These are phyloP conservation scores for Amoebophrya sp. DNA, from an alignment of 169 alveolate genomes.

Conservation along the genomic window DNA sequence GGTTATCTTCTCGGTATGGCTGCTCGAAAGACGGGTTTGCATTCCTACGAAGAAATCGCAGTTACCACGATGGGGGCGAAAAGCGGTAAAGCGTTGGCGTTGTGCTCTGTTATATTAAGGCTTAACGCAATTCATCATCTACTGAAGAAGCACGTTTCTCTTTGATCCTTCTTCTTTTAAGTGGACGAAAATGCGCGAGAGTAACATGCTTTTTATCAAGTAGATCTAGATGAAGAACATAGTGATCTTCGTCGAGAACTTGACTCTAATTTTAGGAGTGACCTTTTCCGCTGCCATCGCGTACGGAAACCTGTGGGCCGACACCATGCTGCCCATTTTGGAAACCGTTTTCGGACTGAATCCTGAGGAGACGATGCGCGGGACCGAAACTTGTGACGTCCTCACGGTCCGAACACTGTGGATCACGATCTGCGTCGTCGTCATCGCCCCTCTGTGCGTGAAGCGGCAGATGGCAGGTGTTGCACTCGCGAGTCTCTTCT, in stretches of 20 bases:
- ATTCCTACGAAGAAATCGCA: neutral
- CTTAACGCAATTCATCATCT: too few species aligned
- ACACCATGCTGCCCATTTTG: neutral
- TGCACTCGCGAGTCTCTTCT: neutral
- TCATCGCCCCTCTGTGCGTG: neutral
- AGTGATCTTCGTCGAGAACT: too few species aligned
- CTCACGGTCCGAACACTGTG: neutral
- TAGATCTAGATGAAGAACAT: too few species aligned
- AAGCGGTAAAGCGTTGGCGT: neutral
- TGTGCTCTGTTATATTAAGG: neutral
- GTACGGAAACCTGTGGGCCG: constrained; percentile 6
- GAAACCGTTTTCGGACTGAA: neutral
- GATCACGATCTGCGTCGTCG: neutral
- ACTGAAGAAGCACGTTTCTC: too few species aligned
- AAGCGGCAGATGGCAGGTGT: neutral
- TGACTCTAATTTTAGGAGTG: too few species aligned
- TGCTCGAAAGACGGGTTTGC: constrained; percentile 9
- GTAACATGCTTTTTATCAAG: too few species aligned
- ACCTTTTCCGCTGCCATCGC: neutral
- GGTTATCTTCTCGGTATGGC: constrained; percentile 2
- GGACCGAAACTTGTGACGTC: neutral
- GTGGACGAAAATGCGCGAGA: too few species aligned
- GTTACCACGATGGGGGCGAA: neutral
- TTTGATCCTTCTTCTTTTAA: too few species aligned
- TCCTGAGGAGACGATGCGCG: neutral